A percentile compares a stretch with the other conserved stretches of the same genome.
Evolutionary conservation across 208 protist genomes (phyloP).

Genomic region (Wallacemonas sp.): DNA sequence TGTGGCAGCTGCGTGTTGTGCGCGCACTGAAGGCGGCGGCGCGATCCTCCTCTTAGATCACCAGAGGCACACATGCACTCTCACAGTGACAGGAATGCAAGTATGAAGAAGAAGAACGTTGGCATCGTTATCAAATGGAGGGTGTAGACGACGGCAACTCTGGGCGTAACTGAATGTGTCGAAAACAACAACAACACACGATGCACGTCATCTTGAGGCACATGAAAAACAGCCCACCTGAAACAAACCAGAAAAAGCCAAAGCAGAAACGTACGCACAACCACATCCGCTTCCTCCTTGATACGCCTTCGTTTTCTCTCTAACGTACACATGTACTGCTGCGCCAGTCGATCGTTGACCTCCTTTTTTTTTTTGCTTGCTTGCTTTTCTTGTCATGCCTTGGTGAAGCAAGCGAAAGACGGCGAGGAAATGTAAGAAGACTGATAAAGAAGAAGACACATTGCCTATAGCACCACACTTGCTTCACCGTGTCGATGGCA

Average conservation of each 20-base stretch:
- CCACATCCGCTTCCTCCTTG: background rate
- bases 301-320: background rate
- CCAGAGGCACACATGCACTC: background rate
- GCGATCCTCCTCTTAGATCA: constrained; percentile 9
- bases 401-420: no score
- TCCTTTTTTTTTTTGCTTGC: constrained; percentile 10
- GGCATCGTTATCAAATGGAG: no score
- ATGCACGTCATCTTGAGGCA: no score
- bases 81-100: background rate
- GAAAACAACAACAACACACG: constrained; percentile 2
- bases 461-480: no score
- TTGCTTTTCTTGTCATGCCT: no score
- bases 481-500: no score
- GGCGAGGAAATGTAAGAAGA: no score
- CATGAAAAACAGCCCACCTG: no score
- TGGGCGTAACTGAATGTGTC: no score
- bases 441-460: no score
- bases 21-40: constrained; percentile 22
- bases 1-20: constrained; percentile 37
- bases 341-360: no score
- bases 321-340: background rate
- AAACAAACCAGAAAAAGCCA: background rate
- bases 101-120: background rate
- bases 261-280: background rate
- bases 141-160: no score